Conservation (phyloP, 2,329 filamentous ascomycete species). For the Pezicula carpinea region DNA sequence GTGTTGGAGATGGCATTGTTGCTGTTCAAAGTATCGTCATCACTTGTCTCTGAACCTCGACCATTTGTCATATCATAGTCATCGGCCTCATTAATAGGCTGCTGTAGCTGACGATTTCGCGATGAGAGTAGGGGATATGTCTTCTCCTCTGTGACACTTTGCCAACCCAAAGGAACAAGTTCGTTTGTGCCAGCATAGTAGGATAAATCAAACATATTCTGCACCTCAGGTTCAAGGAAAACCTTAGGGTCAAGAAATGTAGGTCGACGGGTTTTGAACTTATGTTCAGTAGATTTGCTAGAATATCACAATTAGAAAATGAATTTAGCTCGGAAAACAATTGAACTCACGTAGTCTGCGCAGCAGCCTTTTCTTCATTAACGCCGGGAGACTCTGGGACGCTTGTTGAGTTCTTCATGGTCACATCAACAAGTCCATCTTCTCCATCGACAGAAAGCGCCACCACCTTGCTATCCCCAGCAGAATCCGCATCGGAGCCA, state of each 20-base stretch:
- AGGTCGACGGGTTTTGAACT: constrained; percentile 34
- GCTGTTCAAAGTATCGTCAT: constrained; percentile 38
- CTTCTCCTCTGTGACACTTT: constrained; percentile 53
- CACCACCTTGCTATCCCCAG: constrained; percentile 65
- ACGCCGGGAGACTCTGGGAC: constrained; percentile 6
- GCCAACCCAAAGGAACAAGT: constrained; percentile 67
- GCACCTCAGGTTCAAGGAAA: constrained; percentile 59
- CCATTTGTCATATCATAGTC: constrained; percentile 21
- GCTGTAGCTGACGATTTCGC: constrained; percentile 32
- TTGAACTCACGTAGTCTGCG: constrained; percentile 1
- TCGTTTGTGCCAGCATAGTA: constrained; percentile 53
- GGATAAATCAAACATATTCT: constrained; percentile 73
- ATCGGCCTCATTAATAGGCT: constrained; percentile 12
- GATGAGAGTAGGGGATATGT: constrained; percentile 46
- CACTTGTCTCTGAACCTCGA: constrained; percentile 43
- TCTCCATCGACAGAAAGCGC: constrained; percentile 81
- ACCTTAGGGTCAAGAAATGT: constrained; percentile 47
- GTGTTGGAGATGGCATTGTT: constrained; percentile 22
- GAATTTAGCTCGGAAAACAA: background rate
- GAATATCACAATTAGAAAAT: background rate
- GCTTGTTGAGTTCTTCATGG: constrained; percentile 62
- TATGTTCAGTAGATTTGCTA: constrained; percentile 10
- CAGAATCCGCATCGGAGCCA: constrained; percentile 59
- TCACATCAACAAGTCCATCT: constrained; percentile 86
- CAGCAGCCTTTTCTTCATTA: constrained; percentile 9